Conservation (phyloP, 306 rosid species). For the Prunus campanulata region DNA sequence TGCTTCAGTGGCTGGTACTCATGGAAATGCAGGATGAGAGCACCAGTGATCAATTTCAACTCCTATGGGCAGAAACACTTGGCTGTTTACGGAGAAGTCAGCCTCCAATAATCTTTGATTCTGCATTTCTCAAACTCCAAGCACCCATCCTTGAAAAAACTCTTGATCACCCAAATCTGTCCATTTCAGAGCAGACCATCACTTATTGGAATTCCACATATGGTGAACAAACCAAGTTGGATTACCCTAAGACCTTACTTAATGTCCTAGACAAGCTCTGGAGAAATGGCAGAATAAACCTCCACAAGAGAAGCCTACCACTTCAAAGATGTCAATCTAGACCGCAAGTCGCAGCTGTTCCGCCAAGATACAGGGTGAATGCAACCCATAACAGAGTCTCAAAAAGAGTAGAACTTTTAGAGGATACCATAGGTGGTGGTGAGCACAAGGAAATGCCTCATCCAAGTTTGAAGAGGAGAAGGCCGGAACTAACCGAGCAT, state of each 20-base stretch:
- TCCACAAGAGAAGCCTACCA: constrained; percentile 57
- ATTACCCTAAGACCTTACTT: constrained; percentile 63
- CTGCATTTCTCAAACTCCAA: constrained; percentile 56
- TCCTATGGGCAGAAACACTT: constrained; percentile 60
- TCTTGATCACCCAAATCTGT: constrained; percentile 60
- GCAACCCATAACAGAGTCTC: constrained; percentile 52
- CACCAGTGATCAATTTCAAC: constrained; percentile 42
- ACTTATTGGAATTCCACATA: constrained; percentile 74
- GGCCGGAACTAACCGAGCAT: constrained; percentile 67
- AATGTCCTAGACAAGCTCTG: constrained; percentile 65
- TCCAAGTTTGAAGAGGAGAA: constrained; percentile 46
- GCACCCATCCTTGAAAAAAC: constrained; percentile 68
- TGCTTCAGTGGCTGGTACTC: constrained; percentile 63
- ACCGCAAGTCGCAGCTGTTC: constrained; percentile 25
- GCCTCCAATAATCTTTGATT: constrained; percentile 60
- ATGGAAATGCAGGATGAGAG: constrained; percentile 44
- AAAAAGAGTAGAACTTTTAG: constrained; percentile 53
- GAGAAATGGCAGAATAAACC: constrained; percentile 57
- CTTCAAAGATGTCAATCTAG: constrained; percentile 40
- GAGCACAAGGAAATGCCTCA: constrained; percentile 25
- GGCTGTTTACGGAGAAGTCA: constrained; percentile 47
- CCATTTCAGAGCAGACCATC: constrained; percentile 67
- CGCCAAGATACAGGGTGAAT: constrained; percentile 41
- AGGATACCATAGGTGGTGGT: constrained; percentile 16
- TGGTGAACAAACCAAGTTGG: constrained; percentile 52